Evolutionary conservation across 1,139 yeast species (phyloP), one percentile per base, ranked within the genome.

Genomic region (Blastobotrys persicus): DNA sequence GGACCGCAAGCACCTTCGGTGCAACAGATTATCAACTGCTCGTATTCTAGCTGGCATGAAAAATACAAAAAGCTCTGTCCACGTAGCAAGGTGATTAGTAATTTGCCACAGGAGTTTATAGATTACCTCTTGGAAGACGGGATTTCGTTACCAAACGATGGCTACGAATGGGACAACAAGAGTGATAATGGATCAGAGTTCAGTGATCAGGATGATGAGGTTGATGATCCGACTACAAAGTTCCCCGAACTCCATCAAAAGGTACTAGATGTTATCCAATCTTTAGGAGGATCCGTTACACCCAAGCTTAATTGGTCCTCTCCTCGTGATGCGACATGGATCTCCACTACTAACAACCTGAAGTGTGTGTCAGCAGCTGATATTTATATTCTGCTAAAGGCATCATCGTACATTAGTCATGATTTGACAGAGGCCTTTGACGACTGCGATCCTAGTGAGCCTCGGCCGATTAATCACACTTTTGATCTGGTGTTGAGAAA

Each of bases 281-380:
- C 70, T 14, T 61, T 71, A 53, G 77, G 71, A 61, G 86, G 85
- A 0, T 70, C 81, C 1, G 89, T 89, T 5, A 75, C 88, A 1
- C 98, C 98, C 1, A 92, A 92, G 62, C 72, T 92, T 57, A 92
- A 92, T 70, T 92, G 98, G 98, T 88, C 97, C 0, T 85, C 96
- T 1, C 98, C 99, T 1, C 85, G 83, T 60, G 99, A 92, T 67
- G 88, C 98, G 5, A 78, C 81, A 0, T 92, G 98, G 98, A 91
- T 92, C 31, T 71, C 87, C 62, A 78, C 94, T 1, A 83, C 86
- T 33, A 85, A 87, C 59, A 76, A 87, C 3, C 78, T 86, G 74
- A 77, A 79, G 60, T 89, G 98, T 62, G 74, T 70, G 13, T 75
- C 75, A 32, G 80, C 85, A 0, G 77, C 83, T 39, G 99, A 92